A percentile compares a stretch with the other conserved stretches of the same genome.
These are phyloP conservation scores for Nematocida sp. DNA, from an alignment of 371 early-diverging fungal genomes.

Conservation along the genomic window DNA sequence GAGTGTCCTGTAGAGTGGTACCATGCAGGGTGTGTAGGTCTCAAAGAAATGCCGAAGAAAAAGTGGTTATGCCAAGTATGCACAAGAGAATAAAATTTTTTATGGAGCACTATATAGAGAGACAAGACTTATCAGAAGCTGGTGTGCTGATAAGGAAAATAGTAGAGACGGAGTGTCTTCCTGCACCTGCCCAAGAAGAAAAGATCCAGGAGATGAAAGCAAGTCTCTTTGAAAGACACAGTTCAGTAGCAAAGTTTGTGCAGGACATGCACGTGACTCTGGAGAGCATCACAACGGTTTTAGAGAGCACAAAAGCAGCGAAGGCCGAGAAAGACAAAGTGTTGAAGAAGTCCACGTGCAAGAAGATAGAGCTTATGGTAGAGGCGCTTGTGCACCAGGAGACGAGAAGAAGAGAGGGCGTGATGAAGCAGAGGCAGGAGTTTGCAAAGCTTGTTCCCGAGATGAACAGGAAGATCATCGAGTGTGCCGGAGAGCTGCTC, in stretches of 20 bases:
- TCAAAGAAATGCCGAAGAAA: slow-evolving; percentile 75
- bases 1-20: slow-evolving; percentile 83
- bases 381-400: slow-evolving; percentile 11
- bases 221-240: slow-evolving; percentile 5
- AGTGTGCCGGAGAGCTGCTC: neutral
- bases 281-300: neutral
- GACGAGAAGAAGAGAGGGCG: neutral
- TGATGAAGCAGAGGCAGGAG: slow-evolving; percentile 13
- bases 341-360: neutral
- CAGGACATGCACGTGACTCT: neutral
- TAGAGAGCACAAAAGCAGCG: neutral
- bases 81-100: slow-evolving; percentile 44
- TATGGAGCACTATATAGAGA: neutral
- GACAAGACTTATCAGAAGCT: neutral
- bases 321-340: slow-evolving; percentile 24
- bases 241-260: neutral
- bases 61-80: slow-evolving; percentile 81
- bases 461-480: neutral
- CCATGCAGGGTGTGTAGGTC: slow-evolving; percentile 79
- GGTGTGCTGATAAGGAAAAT: neutral
- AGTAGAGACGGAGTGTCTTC: too few relatives aligned
- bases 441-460: neutral
- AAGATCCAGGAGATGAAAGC: too few relatives aligned
- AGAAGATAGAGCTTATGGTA: slow-evolving; percentile 9
- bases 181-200: too few relatives aligned